Conservation (phyloP, 345 rosid genomes). For the Lagerstroemia speciosa region DNA sequence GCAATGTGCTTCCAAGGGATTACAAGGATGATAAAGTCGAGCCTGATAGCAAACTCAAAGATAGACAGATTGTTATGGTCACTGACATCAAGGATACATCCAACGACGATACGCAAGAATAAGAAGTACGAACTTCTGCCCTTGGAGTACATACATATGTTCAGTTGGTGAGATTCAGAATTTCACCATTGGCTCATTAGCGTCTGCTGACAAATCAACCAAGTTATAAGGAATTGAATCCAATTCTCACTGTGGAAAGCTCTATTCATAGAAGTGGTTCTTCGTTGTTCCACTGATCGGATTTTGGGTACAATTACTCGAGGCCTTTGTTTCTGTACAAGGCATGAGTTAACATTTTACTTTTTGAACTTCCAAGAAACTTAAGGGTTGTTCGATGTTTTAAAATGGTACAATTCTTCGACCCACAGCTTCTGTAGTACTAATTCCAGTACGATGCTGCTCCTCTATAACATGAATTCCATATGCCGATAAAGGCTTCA, state of each 20-base stretch:
- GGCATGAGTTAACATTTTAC: too few species aligned
- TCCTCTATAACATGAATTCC: neutral
- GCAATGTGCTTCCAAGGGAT: constrained; percentile 53
- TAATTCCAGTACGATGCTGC: neutral
- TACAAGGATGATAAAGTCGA: constrained; percentile 27
- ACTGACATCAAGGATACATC: constrained; percentile 25
- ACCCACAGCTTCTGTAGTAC: too few species aligned
- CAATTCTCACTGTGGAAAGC: neutral
- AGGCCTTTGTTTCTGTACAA: too few species aligned
- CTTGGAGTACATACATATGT: neutral
- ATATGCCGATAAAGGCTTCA: neutral
- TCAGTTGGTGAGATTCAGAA: neutral
- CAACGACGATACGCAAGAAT: constrained; percentile 20
- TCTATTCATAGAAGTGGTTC: neutral
- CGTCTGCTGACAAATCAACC: neutral
- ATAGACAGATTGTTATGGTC: constrained; percentile 36
- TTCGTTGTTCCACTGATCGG: neutral
- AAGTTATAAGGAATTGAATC: neutral
- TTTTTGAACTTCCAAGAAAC: too few species aligned
- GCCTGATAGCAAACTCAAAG: constrained; percentile 18
- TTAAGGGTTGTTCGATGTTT: neutral
- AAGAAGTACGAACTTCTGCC: neutral
- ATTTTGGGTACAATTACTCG: neutral
- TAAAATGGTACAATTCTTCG: too few species aligned
- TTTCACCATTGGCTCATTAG: neutral